phyloP scores from a whole-genome alignment of 2,329 filamentous ascomycete species.

The Colletotrichum sp. region DNA sequence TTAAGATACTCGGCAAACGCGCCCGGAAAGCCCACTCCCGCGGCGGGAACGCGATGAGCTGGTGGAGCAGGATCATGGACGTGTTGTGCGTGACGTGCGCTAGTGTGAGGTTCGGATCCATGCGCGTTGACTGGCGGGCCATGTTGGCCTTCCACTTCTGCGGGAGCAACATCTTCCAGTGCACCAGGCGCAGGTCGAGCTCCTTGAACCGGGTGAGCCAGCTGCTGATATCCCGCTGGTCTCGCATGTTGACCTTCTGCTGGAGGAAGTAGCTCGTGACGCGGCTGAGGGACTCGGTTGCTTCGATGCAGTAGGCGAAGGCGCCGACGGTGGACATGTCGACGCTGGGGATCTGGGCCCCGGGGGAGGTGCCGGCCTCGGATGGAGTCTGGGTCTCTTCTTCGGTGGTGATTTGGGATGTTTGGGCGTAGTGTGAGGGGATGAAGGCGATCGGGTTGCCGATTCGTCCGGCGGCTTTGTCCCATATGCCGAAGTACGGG shows the following conservation, averaged over 20 bases:
- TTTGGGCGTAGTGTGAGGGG: constrained; percentile 19
- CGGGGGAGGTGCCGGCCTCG: constrained; percentile 2
- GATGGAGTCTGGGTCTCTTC: constrained; percentile 1
- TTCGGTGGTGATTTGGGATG: not conserved
- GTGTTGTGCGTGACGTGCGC: constrained; percentile 53
- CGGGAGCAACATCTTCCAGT: constrained; percentile 45
- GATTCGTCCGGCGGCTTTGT: constrained; percentile 36
- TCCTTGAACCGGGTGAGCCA: constrained; percentile 51
- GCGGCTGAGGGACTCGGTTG: constrained; percentile 45
- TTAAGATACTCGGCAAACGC: constrained; percentile 43
- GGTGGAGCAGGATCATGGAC: constrained; percentile 51
- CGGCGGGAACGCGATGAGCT: constrained; percentile 47
- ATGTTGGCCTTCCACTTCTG: constrained; percentile 42
- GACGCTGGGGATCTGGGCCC: constrained; percentile 16
- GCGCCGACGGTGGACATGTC: constrained; percentile 44
- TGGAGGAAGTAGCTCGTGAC: constrained; percentile 48
- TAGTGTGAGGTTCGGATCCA: constrained; percentile 53
- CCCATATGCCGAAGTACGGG: constrained; percentile 46
- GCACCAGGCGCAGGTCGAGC: constrained; percentile 46
- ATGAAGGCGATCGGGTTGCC: constrained; percentile 38
- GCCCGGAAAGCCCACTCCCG: constrained; percentile 36
- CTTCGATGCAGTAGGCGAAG: constrained; percentile 48
- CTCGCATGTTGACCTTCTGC: constrained; percentile 40
- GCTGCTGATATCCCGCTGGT: constrained; percentile 37
- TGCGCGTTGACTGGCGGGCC: constrained; percentile 31